Percentiles rank a stretch among this genome's conserved stretches.
phyloP scores from a whole-genome alignment of 345 rosid genomes.

The Gossypium stocksii region DNA sequence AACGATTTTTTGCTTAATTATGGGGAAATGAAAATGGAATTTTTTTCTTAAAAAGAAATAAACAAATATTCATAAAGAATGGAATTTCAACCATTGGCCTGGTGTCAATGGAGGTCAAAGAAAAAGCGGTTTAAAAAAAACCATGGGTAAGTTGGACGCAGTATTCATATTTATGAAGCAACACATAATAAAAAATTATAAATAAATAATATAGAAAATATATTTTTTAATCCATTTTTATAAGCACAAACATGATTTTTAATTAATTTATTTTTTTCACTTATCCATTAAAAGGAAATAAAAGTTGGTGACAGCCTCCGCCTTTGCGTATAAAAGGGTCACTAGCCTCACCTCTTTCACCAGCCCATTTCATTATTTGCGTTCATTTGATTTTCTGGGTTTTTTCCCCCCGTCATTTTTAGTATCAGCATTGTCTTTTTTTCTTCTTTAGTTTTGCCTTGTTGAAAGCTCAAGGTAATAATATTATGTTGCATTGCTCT shows the following conservation, averaged over 20 bases:
- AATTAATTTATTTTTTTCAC: too few species aligned
- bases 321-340: not conserved
- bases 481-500: not conserved
- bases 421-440: not conserved
- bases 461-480: not conserved
- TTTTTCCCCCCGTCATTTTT: not conserved
- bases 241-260: too few species aligned
- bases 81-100: too few species aligned
- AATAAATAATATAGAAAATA: too few species aligned
- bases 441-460: not conserved
- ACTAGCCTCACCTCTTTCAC: constrained; percentile 7
- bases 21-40: not conserved
- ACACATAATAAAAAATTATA: too few species aligned
- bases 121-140: too few species aligned
- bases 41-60: too few species aligned
- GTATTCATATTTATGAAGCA: too few species aligned
- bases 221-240: too few species aligned
- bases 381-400: not conserved
- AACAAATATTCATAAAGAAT: too few species aligned
- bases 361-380: constrained; percentile 8
- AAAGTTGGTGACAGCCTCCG: constrained; percentile 21
- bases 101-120: too few species aligned
- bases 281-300: not conserved
- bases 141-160: not conserved
- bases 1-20: too few species aligned